Evolutionary conservation across 2,329 filamentous ascomycete species (phyloP), one percentile per base, ranked within the genome.

Genomic region (Fonsecaea nubica): DNA sequence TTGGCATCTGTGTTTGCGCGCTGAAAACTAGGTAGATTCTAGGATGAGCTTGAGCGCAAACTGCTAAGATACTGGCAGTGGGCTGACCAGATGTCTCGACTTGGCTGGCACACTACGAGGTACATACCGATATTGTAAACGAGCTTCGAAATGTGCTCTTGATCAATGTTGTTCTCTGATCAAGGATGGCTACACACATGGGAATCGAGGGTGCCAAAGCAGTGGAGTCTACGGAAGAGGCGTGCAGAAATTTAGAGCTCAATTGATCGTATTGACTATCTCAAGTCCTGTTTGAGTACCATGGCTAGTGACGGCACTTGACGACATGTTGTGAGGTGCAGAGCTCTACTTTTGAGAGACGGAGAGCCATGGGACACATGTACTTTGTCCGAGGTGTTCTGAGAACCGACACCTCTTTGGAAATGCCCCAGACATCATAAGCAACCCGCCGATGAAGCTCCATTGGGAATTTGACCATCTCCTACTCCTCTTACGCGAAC

Each of bases 401-500:
- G 52, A 50, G 68, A 35, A 55, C 40, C 58, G n/a, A 61, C 40
- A 45, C 52, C 63, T 61, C 52, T 63, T 30, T 63, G 36, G 50
- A 33, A 33, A 64, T 60, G 61, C 59, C 61, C 65, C 40, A 69
- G 71, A 68, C 66, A 70, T 67, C 67, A 69, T 71, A 69, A 69
- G 70, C 66, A 72, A 70, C 58, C 68, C 50, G 60, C 36, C 70
- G 30, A 67, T 52, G 71, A 67, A 68, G 70, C 70, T 73, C 70
- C 71, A 72, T 65, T 36, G 50, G 53, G 53, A 42, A 55, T 6
- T 72, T 71, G 64, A 69, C 70, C 66, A 68, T 70, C 62, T 60
- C 68, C 67, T 66, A 66, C 70, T 72, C 71, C 71, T 73, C 71
- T 68, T 70, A 71, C 62, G 65, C 60, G 54, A 58, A 60, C 35